These are phyloP conservation scores for Arthrobotrys conoides DNA, from an alignment of 2,329 filamentous ascomycete genomes.

Conservation along the genomic window DNA sequence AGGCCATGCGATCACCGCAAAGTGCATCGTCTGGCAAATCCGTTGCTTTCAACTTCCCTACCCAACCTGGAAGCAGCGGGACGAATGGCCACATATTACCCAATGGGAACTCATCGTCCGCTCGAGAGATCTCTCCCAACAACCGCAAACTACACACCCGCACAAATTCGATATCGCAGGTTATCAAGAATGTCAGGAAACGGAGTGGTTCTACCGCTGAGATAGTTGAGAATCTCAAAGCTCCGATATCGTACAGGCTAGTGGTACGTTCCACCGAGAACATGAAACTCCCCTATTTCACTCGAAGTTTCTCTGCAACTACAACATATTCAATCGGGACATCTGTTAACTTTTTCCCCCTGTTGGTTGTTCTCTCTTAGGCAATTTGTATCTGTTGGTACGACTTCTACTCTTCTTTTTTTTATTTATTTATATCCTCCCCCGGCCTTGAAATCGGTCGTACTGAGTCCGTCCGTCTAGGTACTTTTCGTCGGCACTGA, in stretches of 20 bases:
- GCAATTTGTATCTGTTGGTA: constrained; percentile 59
- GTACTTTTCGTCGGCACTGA: constrained; percentile 95
- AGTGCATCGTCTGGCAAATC: constrained; percentile 54
- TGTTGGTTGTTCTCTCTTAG: constrained; percentile 16
- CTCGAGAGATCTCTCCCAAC: constrained; percentile 53
- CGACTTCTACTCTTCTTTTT: constrained; percentile 1
- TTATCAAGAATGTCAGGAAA: constrained; percentile 53
- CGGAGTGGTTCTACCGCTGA: constrained; percentile 58
- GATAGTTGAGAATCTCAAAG: constrained; percentile 60
- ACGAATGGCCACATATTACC: constrained; percentile 48
- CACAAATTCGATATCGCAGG: constrained; percentile 56
- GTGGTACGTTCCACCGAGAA: constrained; percentile 50
- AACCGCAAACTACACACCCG: constrained; percentile 45
- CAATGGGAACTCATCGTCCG: constrained; percentile 17
- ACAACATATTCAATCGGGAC: neutral
- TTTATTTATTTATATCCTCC: neutral
- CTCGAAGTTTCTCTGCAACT: constrained; percentile 15
- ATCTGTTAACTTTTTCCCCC: constrained; percentile 22
- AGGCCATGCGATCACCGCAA: constrained; percentile 56
- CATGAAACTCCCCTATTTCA: constrained; percentile 8
- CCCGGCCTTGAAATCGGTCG: constrained; percentile 5
- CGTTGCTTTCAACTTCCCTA: constrained; percentile 34
- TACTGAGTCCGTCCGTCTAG: constrained; percentile 67
- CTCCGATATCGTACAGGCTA: constrained; percentile 59
- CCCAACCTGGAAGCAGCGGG: constrained; percentile 12